phyloP scores from a whole-genome alignment of 2,329 filamentous ascomycete genomes.

The Pyrenophora seminiperda region DNA sequence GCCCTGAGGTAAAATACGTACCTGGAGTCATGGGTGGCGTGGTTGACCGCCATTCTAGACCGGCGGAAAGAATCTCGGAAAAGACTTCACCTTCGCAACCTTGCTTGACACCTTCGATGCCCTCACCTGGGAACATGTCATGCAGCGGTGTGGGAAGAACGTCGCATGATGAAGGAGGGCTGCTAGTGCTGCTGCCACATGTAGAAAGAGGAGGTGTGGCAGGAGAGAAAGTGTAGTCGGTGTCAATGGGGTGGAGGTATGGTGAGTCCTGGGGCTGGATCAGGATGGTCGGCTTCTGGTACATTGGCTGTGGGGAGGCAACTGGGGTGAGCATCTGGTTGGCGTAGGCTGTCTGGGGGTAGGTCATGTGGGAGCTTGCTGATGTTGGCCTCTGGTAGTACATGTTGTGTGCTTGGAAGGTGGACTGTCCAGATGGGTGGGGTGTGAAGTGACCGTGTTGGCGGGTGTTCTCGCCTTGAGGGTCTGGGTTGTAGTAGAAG shows the following conservation, averaged over 20 bases:
- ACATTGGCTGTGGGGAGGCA: conserved; percentile 73
- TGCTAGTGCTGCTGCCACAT: conserved; percentile 82
- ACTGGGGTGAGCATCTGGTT: conserved; percentile 73
- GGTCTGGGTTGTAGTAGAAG: conserved; percentile 85
- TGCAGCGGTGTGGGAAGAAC: conserved; percentile 82
- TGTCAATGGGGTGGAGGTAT: conserved; percentile 69
- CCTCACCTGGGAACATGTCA: conserved; percentile 66
- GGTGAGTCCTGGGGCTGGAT: conserved; percentile 63
- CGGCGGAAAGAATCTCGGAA: conserved; percentile 71
- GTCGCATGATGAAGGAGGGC: conserved; percentile 75
- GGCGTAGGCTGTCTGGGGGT: conserved; percentile 59
- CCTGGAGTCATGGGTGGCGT: conserved; percentile 91
- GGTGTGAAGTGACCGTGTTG: conserved; percentile 78
- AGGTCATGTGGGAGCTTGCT: conserved; percentile 63
- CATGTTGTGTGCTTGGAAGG: conserved; percentile 53
- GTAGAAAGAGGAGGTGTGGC: conserved; percentile 86
- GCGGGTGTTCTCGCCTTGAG: conserved; percentile 66
- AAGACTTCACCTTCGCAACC: conserved; percentile 71
- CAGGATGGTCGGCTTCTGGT: conserved; percentile 76
- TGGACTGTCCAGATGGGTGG: conserved; percentile 49
- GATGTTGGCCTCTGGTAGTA: conserved; percentile 62
- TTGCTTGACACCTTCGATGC: conserved; percentile 54
- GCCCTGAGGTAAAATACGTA: too few species aligned
- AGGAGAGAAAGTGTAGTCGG: conserved; percentile 76
- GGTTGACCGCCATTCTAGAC: conserved; percentile 76